Percentiles rank a stretch among this genome's conserved stretches.
phyloP scores from a whole-genome alignment of 208 protist genomes.

The Angomonas deanei region DNA sequence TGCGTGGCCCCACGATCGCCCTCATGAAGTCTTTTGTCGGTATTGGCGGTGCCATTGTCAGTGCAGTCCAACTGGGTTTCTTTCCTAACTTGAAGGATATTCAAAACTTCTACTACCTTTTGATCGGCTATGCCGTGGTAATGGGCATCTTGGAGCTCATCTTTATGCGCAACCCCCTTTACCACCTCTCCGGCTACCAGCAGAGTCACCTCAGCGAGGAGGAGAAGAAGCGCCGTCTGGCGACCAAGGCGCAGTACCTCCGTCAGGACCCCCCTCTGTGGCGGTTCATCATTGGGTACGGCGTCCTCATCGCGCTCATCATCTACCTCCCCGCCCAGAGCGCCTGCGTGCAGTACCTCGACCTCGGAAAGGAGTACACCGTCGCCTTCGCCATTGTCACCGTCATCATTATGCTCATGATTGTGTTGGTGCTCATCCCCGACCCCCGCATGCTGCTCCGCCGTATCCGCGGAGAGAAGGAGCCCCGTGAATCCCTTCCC shows the following conservation, averaged over 20 bases:
- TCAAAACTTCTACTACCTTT: slow-evolving; percentile 22
- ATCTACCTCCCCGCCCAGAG: slow-evolving; percentile 7
- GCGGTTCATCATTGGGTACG: slow-evolving; percentile 30
- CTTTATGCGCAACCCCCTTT: slow-evolving; percentile 4
- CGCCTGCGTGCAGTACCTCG: slow-evolving; percentile 4
- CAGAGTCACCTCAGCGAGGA: background rate
- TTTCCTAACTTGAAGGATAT: slow-evolving; percentile 16
- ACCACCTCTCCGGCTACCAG: slow-evolving; percentile 5
- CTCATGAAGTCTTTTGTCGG: slow-evolving; percentile 39
- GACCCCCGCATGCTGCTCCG: slow-evolving; percentile 21
- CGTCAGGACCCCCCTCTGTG: slow-evolving; percentile 21
- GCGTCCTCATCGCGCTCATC: slow-evolving; percentile 10
- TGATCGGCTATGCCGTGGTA: slow-evolving; percentile 6
- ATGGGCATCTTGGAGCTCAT: slow-evolving; percentile 12
- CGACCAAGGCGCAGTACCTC: slow-evolving; percentile 17
- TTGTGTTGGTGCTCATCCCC: slow-evolving; percentile 12
- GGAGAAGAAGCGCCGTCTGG: slow-evolving; percentile 11
- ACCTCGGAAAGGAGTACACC: slow-evolving; percentile 7
- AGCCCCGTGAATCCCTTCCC: slow-evolving; percentile 18
- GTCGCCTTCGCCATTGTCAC: slow-evolving; percentile 17
- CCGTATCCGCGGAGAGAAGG: slow-evolving; percentile 22
- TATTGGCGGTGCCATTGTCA: slow-evolving; percentile 32
- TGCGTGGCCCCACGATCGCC: slow-evolving; percentile 25
- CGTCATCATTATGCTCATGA: background rate
- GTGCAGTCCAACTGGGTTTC: slow-evolving; percentile 27